Conservation (phyloP, 2,329 filamentous ascomycete genomes). For the Pestalotiopsis sp. region DNA sequence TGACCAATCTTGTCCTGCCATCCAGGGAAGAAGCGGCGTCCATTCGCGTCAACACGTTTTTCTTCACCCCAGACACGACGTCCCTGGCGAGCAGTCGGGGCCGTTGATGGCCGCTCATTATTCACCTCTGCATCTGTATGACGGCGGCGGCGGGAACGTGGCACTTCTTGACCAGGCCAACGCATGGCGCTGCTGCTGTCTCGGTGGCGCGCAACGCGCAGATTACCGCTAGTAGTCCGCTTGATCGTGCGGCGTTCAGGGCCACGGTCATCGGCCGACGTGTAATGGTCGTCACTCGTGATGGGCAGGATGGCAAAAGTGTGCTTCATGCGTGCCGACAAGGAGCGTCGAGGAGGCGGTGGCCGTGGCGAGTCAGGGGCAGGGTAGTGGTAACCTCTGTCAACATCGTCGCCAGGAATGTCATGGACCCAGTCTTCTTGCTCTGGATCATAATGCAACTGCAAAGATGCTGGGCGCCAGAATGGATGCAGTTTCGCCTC, state of each 20-base stretch:
- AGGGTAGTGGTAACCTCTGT: conserved; percentile 49
- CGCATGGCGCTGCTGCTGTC: conserved; percentile 40
- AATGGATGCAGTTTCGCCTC: conserved; percentile 61
- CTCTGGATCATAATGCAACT: conserved; percentile 32
- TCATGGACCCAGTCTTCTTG: conserved; percentile 31
- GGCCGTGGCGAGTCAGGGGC: conserved; percentile 51
- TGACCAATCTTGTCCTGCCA: conserved; percentile 54
- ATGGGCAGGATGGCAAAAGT: conserved; percentile 65
- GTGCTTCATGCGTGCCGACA: conserved; percentile 57
- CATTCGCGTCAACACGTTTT: conserved; percentile 34
- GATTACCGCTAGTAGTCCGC: conserved; percentile 61
- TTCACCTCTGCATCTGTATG: conserved; percentile 24
- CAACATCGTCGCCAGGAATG: conserved; percentile 31
- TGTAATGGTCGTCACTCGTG: conserved; percentile 43
- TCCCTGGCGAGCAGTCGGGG: conserved; percentile 28
- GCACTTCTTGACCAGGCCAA: conserved; percentile 18
- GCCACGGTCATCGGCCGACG: conserved; percentile 34
- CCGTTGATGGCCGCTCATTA: conserved; percentile 39
- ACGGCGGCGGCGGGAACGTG: conserved; percentile 8
- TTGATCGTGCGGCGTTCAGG: conserved; percentile 61
- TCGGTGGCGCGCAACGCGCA: conserved; percentile 60
- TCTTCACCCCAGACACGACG: conserved; percentile 31
- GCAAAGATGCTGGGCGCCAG: conserved; percentile 59
- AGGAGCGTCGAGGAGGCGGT: conserved; percentile 42
- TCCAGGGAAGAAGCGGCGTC: conserved; percentile 34